A percentile compares a stretch with the other conserved stretches of the same genome.
Evolutionary conservation across 768 basidiomycete genomes (phyloP).

Genomic region (Tulasnella sp.): DNA sequence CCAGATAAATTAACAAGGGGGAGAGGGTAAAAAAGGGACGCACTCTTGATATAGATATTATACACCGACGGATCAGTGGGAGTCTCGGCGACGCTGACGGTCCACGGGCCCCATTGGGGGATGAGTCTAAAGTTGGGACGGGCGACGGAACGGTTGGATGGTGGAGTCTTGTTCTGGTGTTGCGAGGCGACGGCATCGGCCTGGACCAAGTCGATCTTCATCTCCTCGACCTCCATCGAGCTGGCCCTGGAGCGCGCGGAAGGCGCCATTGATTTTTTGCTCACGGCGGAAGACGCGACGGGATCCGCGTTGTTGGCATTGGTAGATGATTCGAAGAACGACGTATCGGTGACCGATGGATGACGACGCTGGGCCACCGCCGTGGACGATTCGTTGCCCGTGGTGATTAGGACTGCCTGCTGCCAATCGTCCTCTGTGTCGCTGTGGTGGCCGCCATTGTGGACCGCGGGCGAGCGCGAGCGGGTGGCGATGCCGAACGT

Average conservation of each 20-base stretch:
- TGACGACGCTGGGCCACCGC: background rate
- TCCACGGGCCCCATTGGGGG: slow-evolving; percentile 74
- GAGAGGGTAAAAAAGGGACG: slow-evolving; percentile 40
- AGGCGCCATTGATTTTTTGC: background rate
- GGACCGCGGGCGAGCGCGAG: background rate
- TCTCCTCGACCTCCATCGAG: slow-evolving; percentile 22
- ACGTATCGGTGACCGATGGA: slow-evolving; percentile 10
- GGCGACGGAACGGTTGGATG: background rate
- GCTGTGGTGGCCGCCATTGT: background rate
- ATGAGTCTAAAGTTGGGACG: slow-evolving; percentile 8
- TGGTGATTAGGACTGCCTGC: slow-evolving; percentile 23
- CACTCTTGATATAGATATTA: slow-evolving; percentile 88
- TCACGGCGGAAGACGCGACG: background rate
- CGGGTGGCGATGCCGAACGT: slow-evolving; percentile 25
- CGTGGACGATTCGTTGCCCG: slow-evolving; percentile 15
- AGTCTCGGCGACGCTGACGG: slow-evolving; percentile 81
- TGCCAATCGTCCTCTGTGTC: background rate
- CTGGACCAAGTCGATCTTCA: slow-evolving; percentile 27
- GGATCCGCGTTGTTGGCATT: background rate
- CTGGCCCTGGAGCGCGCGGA: slow-evolving; percentile 1
- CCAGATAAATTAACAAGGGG: slow-evolving; percentile 33
- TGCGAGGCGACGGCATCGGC: background rate
- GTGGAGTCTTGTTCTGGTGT: slow-evolving; percentile 4
- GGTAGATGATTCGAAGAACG: slow-evolving; percentile 9
- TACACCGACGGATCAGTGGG: slow-evolving; percentile 69